These are phyloP conservation scores for Houttuynia cordata DNA, from an alignment of 164 flowering plant species.

Conservation along the genomic window DNA sequence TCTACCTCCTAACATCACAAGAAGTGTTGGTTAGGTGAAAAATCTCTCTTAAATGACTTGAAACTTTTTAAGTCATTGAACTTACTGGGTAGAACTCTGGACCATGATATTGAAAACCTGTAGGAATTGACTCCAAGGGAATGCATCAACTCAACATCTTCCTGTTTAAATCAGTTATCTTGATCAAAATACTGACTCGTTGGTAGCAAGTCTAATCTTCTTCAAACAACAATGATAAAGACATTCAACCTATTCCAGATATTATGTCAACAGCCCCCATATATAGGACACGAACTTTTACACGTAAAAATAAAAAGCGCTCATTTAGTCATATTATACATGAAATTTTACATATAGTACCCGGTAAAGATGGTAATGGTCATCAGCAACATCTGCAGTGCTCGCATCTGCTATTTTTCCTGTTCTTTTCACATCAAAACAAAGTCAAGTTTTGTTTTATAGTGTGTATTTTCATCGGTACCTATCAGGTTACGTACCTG, in stretches of 20 bases:
- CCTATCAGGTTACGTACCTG: slow-evolving; percentile 6
- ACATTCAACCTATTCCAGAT: too few species aligned
- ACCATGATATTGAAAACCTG: slow-evolving; percentile 68
- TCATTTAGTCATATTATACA: background rate
- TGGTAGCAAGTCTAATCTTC: too few species aligned
- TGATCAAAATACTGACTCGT: background rate
- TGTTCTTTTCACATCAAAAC: background rate
- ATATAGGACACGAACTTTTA: background rate
- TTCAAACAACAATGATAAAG: background rate
- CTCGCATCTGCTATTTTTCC: background rate
- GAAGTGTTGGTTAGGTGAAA: background rate
- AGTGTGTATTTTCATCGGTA: too few species aligned
- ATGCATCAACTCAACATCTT: slow-evolving; percentile 43
- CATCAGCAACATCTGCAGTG: slow-evolving; percentile 4
- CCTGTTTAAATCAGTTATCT: background rate
- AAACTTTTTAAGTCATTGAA: background rate
- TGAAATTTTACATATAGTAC: background rate
- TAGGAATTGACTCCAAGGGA: slow-evolving; percentile 44
- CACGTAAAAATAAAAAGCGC: background rate
- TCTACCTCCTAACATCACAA: slow-evolving; percentile 32
- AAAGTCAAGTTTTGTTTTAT: background rate
- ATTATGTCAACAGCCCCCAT: background rate
- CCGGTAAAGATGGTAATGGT: slow-evolving; percentile 1
- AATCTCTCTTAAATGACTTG: background rate
- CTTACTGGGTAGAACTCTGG: slow-evolving; percentile 50